These are phyloP conservation scores for Phialophora chinensis DNA, from an alignment of 2,329 filamentous ascomycete genomes.

Conservation along the genomic window DNA sequence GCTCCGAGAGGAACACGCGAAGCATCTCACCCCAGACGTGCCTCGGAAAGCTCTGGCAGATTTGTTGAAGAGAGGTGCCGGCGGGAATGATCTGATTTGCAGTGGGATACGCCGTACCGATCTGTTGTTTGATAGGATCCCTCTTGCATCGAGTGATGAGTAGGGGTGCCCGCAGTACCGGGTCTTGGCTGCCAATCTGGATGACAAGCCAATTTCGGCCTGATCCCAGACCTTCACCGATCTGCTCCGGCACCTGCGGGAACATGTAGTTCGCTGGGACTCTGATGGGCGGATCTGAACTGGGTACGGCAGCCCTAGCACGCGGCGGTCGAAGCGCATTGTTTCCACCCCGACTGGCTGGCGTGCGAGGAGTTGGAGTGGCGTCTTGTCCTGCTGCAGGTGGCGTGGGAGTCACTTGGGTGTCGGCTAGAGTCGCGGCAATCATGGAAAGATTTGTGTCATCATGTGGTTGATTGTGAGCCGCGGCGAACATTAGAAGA, in stretches of 20 bases:
- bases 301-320: not conserved
- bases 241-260: not conserved
- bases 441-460: not conserved
- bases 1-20: constrained; percentile 35
- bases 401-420: not conserved
- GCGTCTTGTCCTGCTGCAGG: not conserved
- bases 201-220: constrained; percentile 6
- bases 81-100: constrained; percentile 27
- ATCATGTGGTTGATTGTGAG: not conserved
- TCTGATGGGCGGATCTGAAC: constrained; percentile 1
- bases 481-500: not conserved
- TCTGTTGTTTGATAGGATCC: not conserved
- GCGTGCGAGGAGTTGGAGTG: not conserved
- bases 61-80: constrained; percentile 27
- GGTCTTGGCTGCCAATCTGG: not conserved
- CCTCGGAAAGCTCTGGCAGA: constrained; percentile 32
- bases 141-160: constrained; percentile 16
- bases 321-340: not conserved
- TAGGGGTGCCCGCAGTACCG: not conserved
- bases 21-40: constrained; percentile 37
- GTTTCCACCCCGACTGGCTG: not conserved
- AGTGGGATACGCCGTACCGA: constrained; percentile 7
- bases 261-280: not conserved
- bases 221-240: constrained; percentile 1
- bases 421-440: too few relatives aligned